Conservation (phyloP, 345 rosid genomes). For the Bruguiera gymnorhiza region DNA sequence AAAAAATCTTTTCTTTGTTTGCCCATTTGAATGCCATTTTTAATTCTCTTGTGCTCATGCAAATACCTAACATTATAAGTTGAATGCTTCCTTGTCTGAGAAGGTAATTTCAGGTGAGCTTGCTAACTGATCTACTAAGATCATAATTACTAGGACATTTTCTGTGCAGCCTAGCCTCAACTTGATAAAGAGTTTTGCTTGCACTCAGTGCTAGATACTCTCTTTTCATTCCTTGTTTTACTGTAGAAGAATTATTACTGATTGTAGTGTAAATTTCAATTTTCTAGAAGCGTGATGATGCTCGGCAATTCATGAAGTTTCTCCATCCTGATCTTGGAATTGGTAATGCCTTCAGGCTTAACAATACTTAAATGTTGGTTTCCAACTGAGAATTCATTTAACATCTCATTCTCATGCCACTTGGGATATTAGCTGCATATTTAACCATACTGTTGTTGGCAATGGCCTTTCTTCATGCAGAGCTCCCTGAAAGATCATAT, state of each 20-base stretch:
- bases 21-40: no score
- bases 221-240: not conserved
- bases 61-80: no score
- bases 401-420: constrained; percentile 1
- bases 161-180: not conserved
- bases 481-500: constrained; percentile 94
- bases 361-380: not conserved
- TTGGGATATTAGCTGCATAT: constrained; percentile 5
- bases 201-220: not conserved
- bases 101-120: no score
- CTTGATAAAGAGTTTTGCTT: not conserved
- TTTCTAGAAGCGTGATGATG: constrained; percentile 89
- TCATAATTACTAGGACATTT: not conserved
- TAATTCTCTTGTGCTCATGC: no score
- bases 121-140: no score
- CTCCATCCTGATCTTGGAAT: constrained; percentile 97
- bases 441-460: not conserved
- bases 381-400: not conserved
- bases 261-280: constrained; percentile 14
- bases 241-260: constrained; percentile 21
- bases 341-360: constrained; percentile 46
- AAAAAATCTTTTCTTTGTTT: no score
- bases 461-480: constrained; percentile 41
- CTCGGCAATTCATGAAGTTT: constrained; percentile 94
- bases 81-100: no score